Conservation (phyloP, 176 grass and related monocot genomes). For the Oryza punctata region DNA sequence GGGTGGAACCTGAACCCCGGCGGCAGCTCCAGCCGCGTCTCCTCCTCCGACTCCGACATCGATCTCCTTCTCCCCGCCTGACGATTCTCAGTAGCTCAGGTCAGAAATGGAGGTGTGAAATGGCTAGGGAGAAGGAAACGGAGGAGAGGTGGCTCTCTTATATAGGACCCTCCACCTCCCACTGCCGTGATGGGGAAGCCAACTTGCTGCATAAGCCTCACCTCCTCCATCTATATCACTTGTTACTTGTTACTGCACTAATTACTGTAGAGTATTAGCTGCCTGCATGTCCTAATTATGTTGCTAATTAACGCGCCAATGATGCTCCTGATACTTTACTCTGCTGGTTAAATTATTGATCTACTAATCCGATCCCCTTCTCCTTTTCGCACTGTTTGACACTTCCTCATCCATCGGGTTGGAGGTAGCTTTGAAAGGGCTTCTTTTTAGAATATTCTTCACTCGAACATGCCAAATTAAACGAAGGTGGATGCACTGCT, state of each 20-base stretch:
- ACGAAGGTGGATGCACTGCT: not conserved
- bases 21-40: slow-evolving; percentile 49
- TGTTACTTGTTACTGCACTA: no score
- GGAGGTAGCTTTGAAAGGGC: not conserved
- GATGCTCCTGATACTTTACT: not conserved
- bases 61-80: not conserved
- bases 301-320: not conserved
- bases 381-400: not conserved
- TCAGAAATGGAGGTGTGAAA: no score
- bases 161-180: not conserved
- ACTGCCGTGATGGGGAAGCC: slow-evolving; percentile 43
- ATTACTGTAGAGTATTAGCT: not conserved
- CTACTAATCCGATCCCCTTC: not conserved
- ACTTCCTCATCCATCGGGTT: not conserved
- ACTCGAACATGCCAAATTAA: not conserved
- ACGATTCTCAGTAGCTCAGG: not conserved
- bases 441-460: not conserved
- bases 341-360: not conserved
- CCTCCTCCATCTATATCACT: no score
- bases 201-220: not conserved
- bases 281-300: not conserved
- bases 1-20: slow-evolving; percentile 96
- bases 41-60: slow-evolving; percentile 47
- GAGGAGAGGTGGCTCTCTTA: not conserved
- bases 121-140: not conserved